A percentile compares a stretch with the other conserved stretches of the same genome.
Evolutionary conservation across 257 asterid species (phyloP).

Genomic region (Sherardia arvensis): DNA sequence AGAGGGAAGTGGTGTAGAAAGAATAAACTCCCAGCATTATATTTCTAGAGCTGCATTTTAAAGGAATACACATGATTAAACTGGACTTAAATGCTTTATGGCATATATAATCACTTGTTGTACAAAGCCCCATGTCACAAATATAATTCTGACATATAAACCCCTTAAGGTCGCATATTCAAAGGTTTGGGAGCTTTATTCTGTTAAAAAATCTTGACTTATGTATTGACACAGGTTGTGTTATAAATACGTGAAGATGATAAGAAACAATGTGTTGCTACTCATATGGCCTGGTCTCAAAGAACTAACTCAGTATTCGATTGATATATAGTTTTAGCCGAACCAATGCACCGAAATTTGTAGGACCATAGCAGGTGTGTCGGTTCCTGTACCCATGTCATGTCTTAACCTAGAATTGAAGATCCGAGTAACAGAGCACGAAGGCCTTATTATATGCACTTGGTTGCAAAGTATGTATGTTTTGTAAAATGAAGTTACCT

Average conservation of each 20-base stretch:
- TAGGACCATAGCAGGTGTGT: not conserved
- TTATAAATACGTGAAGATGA: not conserved
- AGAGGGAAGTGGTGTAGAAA: not conserved
- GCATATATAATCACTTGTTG: not conserved
- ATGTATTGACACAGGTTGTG: not conserved
- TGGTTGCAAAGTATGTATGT: not conserved
- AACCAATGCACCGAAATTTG: not conserved
- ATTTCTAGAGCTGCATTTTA: not conserved
- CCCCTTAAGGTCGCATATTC: not conserved
- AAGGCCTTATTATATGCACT: not conserved
- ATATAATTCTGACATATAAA: not conserved
- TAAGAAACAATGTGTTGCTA: not conserved
- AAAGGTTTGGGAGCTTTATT: not conserved
- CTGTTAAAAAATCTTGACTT: not conserved
- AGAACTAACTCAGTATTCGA: not conserved
- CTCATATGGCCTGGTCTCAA: not conserved
- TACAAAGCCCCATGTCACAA: not conserved
- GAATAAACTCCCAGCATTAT: not conserved
- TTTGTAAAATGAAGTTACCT: not conserved
- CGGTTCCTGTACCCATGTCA: no score
- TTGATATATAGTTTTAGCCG: not conserved
- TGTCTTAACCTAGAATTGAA: not conserved
- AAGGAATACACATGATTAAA: not conserved
- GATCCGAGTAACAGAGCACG: not conserved
- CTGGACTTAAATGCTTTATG: not conserved